Conservation (phyloP, 83 land plant species). For the Diphasiastrum complanatum region DNA sequence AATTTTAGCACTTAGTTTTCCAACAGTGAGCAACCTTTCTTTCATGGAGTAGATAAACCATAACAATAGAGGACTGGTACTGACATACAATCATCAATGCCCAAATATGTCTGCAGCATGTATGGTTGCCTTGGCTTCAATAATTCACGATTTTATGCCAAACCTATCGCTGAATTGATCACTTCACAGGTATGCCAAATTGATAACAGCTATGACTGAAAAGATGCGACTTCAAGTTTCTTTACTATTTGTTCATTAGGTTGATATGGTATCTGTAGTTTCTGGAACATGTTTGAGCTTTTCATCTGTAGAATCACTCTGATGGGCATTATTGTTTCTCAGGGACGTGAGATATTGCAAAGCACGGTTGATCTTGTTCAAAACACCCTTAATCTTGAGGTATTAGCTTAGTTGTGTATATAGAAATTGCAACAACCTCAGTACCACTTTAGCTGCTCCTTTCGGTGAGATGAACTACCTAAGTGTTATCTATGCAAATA, state of each 20-base stretch:
- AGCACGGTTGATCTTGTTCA: slow-evolving; percentile 98
- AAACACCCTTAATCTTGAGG: slow-evolving; percentile 80
- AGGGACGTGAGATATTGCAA: slow-evolving; percentile 94
- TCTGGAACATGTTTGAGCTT: neutral
- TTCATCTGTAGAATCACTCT: slow-evolving; percentile 6
- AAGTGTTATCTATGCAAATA: too few relatives aligned
- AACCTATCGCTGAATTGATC: slow-evolving; percentile 93
- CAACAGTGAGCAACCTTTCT: too few relatives aligned
- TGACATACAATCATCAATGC: too few relatives aligned
- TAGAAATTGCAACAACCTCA: slow-evolving; percentile 1
- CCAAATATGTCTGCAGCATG: too few relatives aligned
- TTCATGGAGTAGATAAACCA: too few relatives aligned
- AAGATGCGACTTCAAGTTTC: neutral
- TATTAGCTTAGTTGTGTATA: slow-evolving; percentile 13
- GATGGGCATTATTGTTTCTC: too few relatives aligned
- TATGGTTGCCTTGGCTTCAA: slow-evolving; percentile 96
- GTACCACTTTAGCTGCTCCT: too few relatives aligned
- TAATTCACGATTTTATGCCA: slow-evolving; percentile 96
- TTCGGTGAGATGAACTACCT: too few relatives aligned
- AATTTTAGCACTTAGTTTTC: too few relatives aligned
- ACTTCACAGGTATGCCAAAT: slow-evolving; percentile 65
- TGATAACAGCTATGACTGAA: neutral
- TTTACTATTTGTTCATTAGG: neutral
- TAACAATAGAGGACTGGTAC: too few relatives aligned
- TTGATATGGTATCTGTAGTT: neutral